Conservation (phyloP, 768 basidiomycete genomes). For the Pleurotus salmoneostramineus region DNA sequence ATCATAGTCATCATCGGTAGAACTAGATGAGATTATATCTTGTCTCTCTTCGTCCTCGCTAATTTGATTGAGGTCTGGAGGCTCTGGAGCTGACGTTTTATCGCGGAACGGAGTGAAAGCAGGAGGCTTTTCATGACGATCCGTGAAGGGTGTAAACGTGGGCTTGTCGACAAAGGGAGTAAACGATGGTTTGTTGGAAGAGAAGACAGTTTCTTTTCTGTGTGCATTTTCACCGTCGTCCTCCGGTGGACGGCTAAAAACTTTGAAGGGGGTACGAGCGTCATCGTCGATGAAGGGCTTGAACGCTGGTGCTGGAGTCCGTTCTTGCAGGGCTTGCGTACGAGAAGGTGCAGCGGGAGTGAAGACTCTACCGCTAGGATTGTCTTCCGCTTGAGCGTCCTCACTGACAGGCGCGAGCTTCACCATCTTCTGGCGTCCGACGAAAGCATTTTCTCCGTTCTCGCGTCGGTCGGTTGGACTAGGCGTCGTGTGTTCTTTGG, state of each 20-base stretch:
- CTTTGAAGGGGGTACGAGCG: conserved; percentile 51
- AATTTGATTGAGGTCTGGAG: conserved; percentile 22
- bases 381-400: conserved; percentile 31
- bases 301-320: conserved; percentile 14
- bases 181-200: conserved; percentile 47
- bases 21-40: conserved; percentile 22
- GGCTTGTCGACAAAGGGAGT: conserved; percentile 34
- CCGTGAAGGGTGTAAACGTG: conserved; percentile 39
- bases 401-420: conserved; percentile 31
- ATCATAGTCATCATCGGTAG: conserved; percentile 19
- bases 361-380: conserved; percentile 58
- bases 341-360: conserved; percentile 48
- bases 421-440: conserved; percentile 9
- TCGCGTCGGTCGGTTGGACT: conserved; percentile 23
- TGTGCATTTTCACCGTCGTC: conserved; percentile 31
- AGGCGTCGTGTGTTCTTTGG: conserved; percentile 43
- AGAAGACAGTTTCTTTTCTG: conserved; percentile 12
- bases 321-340: conserved; percentile 14
- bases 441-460: conserved; percentile 14
- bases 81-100: conserved; percentile 7
- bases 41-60: conserved; percentile 17
- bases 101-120: conserved; percentile 36
- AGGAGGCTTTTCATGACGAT: conserved; percentile 20
- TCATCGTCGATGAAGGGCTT: conserved; percentile 13
- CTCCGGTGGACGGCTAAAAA: conserved; percentile 72